Base-by-base conservation (phyloP, 768 basidiomycete species). In the Cystofilobasidium macerans region DNA sequence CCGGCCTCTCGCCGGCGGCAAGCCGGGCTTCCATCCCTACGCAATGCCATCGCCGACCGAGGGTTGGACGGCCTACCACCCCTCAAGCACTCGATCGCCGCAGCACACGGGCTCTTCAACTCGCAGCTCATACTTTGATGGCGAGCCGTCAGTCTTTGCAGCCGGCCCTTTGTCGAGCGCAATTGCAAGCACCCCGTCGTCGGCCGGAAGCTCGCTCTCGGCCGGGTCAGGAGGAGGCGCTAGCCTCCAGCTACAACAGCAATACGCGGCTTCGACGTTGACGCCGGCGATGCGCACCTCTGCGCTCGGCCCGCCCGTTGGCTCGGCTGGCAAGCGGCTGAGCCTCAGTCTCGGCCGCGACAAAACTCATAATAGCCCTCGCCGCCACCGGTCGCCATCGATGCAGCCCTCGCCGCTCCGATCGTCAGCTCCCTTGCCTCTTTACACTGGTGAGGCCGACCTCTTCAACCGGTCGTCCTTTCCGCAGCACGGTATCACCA, bases 91-190 rank as follows among this genome's bases (percentile, higher is more conserved):
- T 14, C 12, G 18, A 16, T 54, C 51, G 28, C 51, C 51, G 3
- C 28, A n/a, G 20, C 24, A 4, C 24, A 26, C 48, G n/a, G n/a
- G n/a, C n/a, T n/a, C 28, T 4, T 28, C 51, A 5, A 28, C 16
- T 7, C 26, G 30, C 28, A 54, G 28, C 28, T 54, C 51, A 13
- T 54, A 54, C 51, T 54, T 54, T 54, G 51, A 54, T 4, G 51
- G 26, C 51, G 51, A 54, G 51, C 51, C 51, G 51, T 54, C 51
- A 26, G 51, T 54, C 28, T 54, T 54, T 16, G 51, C 51, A 3
- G 51, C 28, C 26, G 51, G 51, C 13, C 51, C 51, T 12, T 16
- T 54, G 2, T 54, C 51, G 28, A 30, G 48, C 24, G 43, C 14
- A 6, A 54, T 54, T 16, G 51, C n/a, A 7, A 54, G 51, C 30